These are phyloP conservation scores for Phytophthora kernoviae DNA, from an alignment of 352 stramenopile genomes.

Conservation along the genomic window DNA sequence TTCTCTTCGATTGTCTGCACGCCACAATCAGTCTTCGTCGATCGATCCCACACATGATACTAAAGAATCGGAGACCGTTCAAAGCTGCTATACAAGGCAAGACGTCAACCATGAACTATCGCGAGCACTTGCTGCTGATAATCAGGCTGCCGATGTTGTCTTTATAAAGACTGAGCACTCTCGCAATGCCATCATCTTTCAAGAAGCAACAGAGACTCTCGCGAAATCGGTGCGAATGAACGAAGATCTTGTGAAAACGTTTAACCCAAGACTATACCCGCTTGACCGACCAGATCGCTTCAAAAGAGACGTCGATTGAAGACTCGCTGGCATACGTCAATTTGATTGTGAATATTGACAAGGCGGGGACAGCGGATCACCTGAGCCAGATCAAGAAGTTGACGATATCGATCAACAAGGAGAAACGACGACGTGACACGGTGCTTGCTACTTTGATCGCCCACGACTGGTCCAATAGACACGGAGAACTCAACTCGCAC, in stretches of 20 bases:
- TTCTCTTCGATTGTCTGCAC: background rate
- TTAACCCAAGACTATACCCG: conserved; percentile 12
- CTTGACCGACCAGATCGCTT: conserved; percentile 7
- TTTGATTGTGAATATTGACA: background rate
- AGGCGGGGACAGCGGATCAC: conserved; percentile 1
- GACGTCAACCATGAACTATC: background rate
- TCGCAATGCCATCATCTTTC: background rate
- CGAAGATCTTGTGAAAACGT: conserved; percentile 3
- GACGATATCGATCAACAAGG: conserved; percentile 1
- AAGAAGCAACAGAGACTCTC: background rate
- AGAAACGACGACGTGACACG: conserved; percentile 10
- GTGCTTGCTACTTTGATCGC: conserved; percentile 8
- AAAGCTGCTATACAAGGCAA: background rate
- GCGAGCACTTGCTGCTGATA: background rate
- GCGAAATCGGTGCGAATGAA: background rate
- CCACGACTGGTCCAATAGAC: conserved; percentile 3
- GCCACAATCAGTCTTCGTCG: background rate
- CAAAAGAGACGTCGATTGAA: conserved; percentile 15
- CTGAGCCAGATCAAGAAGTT: conserved; percentile 4
- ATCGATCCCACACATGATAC: background rate
- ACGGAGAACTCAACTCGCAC: background rate
- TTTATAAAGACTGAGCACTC: background rate
- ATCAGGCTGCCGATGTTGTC: conserved; percentile 1
- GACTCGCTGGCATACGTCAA: conserved; percentile 14
- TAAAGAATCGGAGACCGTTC: background rate